Base-by-base conservation (phyloP, 164 flowering plant genomes). In the Brasenia schreberi region DNA sequence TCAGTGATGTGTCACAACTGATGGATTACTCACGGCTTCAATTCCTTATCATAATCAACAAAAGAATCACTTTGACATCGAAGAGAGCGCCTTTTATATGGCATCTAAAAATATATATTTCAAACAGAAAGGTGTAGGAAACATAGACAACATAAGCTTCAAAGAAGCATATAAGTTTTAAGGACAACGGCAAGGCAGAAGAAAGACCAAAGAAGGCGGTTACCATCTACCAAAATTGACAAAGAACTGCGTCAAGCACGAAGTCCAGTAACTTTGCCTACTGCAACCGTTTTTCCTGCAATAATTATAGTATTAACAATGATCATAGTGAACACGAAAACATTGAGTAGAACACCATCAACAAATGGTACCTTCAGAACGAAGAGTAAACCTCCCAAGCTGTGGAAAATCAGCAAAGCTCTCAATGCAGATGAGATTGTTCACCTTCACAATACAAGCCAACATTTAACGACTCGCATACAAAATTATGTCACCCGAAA, bases 331-430 rank as follows among this genome's bases (percentile, higher is more conserved):
- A 53, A 69, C 7, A 66, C 14, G 7, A 5, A 10, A 56, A 18
- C 7, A 58, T 17, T 1, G 9, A 12, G 16, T 1, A 52, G 16
- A 18, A 11, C 52, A 39, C 44, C 61, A 4, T 44, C 62, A 4
- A n/a, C 42, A 45, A 52, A 66, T 63, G 42, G 71, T 65, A 94
- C 99, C 99, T 87, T 95, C 99, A 56, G 97, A 83, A 1, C 97
- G 92, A 76, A 95, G 96, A 43, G 97, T 95, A 69, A 95, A 95
- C 75, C 99, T 83, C 65, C 99, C 99, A 61, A 95, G 97, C 77
- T 95, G 99, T 19, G 94, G 80, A 65, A 89, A 85, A 66, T 95
- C 97, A 59, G 88, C 56, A 72, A 89, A 95, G 70, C 79, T 95
- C 84, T 95, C 99, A 33, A 90, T 43, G 69, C 97, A 92, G 58